Conservation (phyloP, 2,329 filamentous ascomycete species). For the Trichoderma hamatum region DNA sequence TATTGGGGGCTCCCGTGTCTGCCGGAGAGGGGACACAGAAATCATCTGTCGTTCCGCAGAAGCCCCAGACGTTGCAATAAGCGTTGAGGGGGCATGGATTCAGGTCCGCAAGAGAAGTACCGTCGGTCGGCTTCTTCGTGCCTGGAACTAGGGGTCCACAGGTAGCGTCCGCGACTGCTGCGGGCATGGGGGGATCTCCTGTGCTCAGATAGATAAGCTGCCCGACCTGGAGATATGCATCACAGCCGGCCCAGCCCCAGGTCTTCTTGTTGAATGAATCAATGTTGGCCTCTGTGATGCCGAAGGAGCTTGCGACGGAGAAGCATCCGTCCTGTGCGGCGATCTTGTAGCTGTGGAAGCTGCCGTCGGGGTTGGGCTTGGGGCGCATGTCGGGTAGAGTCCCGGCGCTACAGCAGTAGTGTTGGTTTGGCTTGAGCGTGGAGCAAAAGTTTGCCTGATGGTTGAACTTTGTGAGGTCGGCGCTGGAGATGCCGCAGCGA, state of each 20-base stretch:
- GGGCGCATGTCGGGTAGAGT: constrained; percentile 27
- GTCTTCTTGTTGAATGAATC: constrained; percentile 38
- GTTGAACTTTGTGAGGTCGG: constrained; percentile 43
- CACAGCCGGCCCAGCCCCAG: constrained; percentile 39
- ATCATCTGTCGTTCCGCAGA: constrained; percentile 46
- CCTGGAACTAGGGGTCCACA: constrained; percentile 38
- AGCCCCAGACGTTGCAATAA: constrained; percentile 45
- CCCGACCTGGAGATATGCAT: constrained; percentile 22
- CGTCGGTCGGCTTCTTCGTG: constrained; percentile 28
- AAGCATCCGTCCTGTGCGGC: constrained; percentile 41
- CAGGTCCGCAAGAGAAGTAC: constrained; percentile 31
- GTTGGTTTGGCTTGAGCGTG: constrained; percentile 36
- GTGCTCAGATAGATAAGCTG: constrained; percentile 34
- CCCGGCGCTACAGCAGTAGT: constrained; percentile 44
- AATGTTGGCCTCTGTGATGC: constrained; percentile 39
- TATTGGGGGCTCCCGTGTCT: constrained; percentile 38
- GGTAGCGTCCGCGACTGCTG: constrained; percentile 28
- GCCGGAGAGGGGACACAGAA: constrained; percentile 41
- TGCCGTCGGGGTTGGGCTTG: constrained; percentile 33
- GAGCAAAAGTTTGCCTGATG: constrained; percentile 32
- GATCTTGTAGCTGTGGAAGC: constrained; percentile 44
- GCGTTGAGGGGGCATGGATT: constrained; percentile 39
- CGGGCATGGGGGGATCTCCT: constrained; percentile 38
- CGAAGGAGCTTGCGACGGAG: constrained; percentile 37
- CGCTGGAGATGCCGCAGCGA: constrained; percentile 42